phyloP scores from a whole-genome alignment of 2,329 filamentous ascomycete species.

The Colletotrichum gloeosporioides region DNA sequence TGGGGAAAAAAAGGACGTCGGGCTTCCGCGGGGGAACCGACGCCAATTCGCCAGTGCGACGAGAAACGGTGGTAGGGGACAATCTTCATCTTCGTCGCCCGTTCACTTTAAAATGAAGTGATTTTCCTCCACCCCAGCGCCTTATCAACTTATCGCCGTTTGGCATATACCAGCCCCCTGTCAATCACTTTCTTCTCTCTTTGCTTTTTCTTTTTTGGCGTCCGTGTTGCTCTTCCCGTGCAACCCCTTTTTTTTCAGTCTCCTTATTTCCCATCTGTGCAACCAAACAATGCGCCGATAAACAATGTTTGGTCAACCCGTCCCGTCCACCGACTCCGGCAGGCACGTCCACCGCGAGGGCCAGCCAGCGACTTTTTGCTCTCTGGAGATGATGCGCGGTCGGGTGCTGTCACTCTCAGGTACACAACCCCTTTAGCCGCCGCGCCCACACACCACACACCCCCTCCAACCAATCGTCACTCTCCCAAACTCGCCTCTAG shows the following conservation, averaged over 20 bases:
- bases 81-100: conserved; percentile 10
- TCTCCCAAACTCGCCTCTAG: neutral
- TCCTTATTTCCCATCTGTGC: neutral
- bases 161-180: conserved; percentile 7
- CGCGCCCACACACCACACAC: neutral
- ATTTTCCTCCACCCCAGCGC: conserved; percentile 11
- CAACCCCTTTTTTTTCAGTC: neutral
- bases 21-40: neutral
- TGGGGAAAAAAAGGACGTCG: neutral
- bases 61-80: neutral
- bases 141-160: conserved; percentile 4
- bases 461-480: neutral
- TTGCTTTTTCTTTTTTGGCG: neutral
- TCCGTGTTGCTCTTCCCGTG: neutral
- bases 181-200: neutral
- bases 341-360: neutral
- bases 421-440: neutral
- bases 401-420: neutral
- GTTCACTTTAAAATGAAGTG: conserved; percentile 11
- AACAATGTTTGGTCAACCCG: neutral
- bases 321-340: neutral
- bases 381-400: neutral
- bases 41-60: neutral
- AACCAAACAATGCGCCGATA: neutral
- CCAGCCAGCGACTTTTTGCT: neutral